Base-by-base conservation (phyloP, 129 eudicot genomes). In the Pseudognaphalium luteoalbum region DNA sequence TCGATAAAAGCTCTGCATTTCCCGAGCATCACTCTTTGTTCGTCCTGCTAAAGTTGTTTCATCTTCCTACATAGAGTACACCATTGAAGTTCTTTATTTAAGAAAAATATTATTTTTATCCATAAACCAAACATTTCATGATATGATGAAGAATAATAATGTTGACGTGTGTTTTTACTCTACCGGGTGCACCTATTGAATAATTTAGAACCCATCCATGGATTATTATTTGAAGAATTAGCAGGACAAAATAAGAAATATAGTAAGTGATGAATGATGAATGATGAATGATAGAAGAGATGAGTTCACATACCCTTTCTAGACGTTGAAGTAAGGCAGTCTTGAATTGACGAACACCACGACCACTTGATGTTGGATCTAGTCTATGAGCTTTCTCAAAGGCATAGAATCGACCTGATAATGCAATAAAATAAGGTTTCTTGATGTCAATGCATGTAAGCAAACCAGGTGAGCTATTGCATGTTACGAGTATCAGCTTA, bases 291-390 rank as follows among this genome's bases (percentile, higher is more conserved):
- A 51, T 16, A 21, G 22, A 71, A 72, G 10, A 14, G 15, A 78
- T 21, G 59, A 85, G 33, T 20, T 32, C 35, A 12, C 66, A 4
- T 86, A 92, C 98, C 87, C 83, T 84, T 80, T 92, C 98, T 76
- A 92, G 71, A 6, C 96, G 98, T 76, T 90, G 96, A 79, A 92
- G 98, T 79, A 92, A 89, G 50, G 92, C 88, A 58, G 98, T 92
- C 79, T 92, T 92, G 80, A 92, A 92, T 71, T 92, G 98, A 82
- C 94, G 98, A 76, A 92, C 98, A 67, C 98, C 98, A 78, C 98
- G 96, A 32, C 98, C 98, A 83, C 98, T 90, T 81, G 98, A 92
- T 71, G 90, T 90, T 69, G 98, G 96, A 86, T 92, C 98, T 63
- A 92, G 76, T 64, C 85, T 88, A 77, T 92, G 96, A 66, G 96